Evolutionary conservation across 352 stramenopile genomes (phyloP), one percentile per base, ranked within the genome.

Genomic region (Phytophthora parvispora): DNA sequence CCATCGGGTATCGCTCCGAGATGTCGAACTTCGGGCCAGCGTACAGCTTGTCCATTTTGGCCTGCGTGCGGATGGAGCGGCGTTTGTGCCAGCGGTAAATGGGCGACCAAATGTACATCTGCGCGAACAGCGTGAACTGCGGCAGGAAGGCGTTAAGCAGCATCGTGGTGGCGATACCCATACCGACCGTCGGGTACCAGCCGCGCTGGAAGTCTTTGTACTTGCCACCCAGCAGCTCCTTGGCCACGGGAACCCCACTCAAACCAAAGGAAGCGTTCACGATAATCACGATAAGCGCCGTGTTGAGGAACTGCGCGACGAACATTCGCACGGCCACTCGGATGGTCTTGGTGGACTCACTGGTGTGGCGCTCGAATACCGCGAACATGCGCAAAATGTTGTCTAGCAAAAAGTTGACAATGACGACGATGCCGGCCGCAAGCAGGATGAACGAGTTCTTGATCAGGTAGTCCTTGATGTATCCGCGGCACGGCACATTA

Each of bases 111-210:
- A 87, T 36, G 45, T 64, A 80, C 55, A 78, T 77, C 1, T 69
- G 28, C 1, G 70, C 45, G 20, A 87, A 67, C 10, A 83, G 38
- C n/a, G 53, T 77, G n/a, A 89, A 8, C 34, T 89, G 80, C 36
- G 80, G 79, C 16, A 82, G 32, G 24, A 87, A 65, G 8, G 70
- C 72, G 47, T 90, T 90, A 16, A 88, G 60, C 22, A 86, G 53
- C 82, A 90, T 91, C 1, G 80, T 87, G 18, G 82, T 78, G 2
- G 83, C 69, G 36, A 91, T 84, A 1, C 69, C 75, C 57, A 87
- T 81, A 3, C 83, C 83, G 3, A 89, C 83, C 4, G 77, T 82
- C 1, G 78, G 70, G 45, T 89, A 91, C 83, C 83, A 91, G 7
- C 55, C 67, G 18, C 80, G 80, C 58, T 86, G 55, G 51, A 91